Evolutionary conservation across 805 yeast species (phyloP).

Genomic region (Candida schatavii): DNA sequence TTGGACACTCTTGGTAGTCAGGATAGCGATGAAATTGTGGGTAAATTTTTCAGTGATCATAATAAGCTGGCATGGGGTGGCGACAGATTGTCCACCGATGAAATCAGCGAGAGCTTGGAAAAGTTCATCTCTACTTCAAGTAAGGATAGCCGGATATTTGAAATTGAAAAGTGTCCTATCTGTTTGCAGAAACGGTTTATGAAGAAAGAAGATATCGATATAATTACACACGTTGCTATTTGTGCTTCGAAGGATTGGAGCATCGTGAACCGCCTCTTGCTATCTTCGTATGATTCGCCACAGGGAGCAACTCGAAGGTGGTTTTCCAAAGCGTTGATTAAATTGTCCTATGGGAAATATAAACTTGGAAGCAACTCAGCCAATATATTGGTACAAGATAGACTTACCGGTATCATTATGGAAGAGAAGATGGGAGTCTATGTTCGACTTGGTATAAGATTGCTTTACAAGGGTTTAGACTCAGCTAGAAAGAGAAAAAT

Average conservation of each 20-base stretch:
- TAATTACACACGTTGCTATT: constrained; percentile 82
- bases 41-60: constrained; percentile 47
- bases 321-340: constrained; percentile 80
- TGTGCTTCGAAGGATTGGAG: constrained; percentile 82
- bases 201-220: constrained; percentile 57
- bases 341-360: constrained; percentile 84
- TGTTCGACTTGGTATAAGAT: constrained; percentile 81
- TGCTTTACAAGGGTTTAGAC: constrained; percentile 74
- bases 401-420: constrained; percentile 81
- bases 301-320: constrained; percentile 83
- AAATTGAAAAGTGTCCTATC: constrained; percentile 73
- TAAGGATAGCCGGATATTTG: constrained; percentile 45
- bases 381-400: constrained; percentile 89
- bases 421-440: constrained; percentile 92
- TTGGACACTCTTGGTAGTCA: constrained; percentile 61
- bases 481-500: constrained; percentile 59
- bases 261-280: constrained; percentile 58
- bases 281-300: constrained; percentile 71
- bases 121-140: constrained; percentile 24
- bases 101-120: constrained; percentile 49
- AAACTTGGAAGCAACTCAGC: constrained; percentile 85
- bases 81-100: constrained; percentile 43
- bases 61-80: constrained; percentile 53
- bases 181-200: constrained; percentile 63
- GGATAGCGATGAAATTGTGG: constrained; percentile 52